Evolutionary conservation across 2,329 filamentous ascomycete species (phyloP).

Genomic region (Triangularia setosa): DNA sequence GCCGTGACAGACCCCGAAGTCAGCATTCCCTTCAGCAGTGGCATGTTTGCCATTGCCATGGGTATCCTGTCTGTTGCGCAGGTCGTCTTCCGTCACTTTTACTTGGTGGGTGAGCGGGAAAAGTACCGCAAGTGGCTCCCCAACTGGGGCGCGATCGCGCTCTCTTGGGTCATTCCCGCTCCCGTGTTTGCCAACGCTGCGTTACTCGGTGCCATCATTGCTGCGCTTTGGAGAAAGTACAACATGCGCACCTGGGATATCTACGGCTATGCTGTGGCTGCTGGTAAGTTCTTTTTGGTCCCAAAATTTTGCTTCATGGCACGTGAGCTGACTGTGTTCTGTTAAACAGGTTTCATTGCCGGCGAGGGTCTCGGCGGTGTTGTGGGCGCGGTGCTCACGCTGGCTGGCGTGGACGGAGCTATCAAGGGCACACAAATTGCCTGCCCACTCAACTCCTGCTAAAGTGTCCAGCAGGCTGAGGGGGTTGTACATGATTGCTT

Average conservation of each 20-base stretch:
- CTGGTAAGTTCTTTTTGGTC: slow-evolving; percentile 20
- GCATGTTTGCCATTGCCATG: slow-evolving; percentile 56
- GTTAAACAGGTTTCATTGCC: slow-evolving; percentile 50
- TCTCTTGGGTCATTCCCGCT: slow-evolving; percentile 55
- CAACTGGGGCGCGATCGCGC: slow-evolving; percentile 59
- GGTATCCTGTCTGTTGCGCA: slow-evolving; percentile 48
- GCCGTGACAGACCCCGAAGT: slow-evolving; percentile 56
- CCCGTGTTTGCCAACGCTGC: slow-evolving; percentile 58
- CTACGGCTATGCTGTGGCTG: slow-evolving; percentile 54
- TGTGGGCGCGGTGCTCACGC: slow-evolving; percentile 33
- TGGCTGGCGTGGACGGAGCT: slow-evolving; percentile 24
- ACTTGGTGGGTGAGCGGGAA: slow-evolving; percentile 48
- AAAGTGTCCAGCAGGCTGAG: not conserved
- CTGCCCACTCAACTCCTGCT: slow-evolving; percentile 25
- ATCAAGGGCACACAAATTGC: slow-evolving; percentile 23
- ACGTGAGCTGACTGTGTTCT: not conserved
- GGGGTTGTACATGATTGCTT: not conserved
- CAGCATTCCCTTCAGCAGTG: slow-evolving; percentile 51
- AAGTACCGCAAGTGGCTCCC: slow-evolving; percentile 55
- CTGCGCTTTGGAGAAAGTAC: slow-evolving; percentile 52
- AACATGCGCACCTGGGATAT: slow-evolving; percentile 51
- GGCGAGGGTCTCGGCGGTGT: slow-evolving; percentile 62
- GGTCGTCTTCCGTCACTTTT: slow-evolving; percentile 53
- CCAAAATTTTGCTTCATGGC: not conserved
- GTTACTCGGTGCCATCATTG: slow-evolving; percentile 50